Evolutionary conservation across 306 rosid species (phyloP), one percentile per base, ranked within the genome.

Genomic region (Mimosa bimucronata): DNA sequence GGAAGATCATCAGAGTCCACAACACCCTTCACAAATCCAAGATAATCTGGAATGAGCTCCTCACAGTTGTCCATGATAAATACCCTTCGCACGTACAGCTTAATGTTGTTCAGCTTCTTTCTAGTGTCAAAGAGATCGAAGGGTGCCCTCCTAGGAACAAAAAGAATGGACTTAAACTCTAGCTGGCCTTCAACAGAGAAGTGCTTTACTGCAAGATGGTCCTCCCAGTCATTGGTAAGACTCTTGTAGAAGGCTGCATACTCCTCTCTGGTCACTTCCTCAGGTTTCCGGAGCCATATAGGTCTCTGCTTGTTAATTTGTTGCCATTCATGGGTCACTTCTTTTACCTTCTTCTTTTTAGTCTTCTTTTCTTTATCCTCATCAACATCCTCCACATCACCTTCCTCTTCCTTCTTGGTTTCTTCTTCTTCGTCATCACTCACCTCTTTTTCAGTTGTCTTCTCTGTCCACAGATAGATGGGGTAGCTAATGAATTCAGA

Each of bases 61-160:
- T 89, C 91, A 11, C 91, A 87, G 23, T 89, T 89, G 82, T 89
- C 93, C 93, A 87, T 89, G 60, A 89, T 89, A 78, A 89, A 89
- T 46, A 89, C 93, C 79, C 93, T 87, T 62, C 91, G 50, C 7
- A 89, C 91, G 28, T 89, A 89, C 0, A 89, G 84, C 86, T 89
- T 89, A 7, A 89, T 89, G 74, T 87, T 89, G 81, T 89, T 89
- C 86, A 87, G 38, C 80, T 85, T 89, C 83, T 89, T 89, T 66
- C 86, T 76, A 11, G 84, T 87, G 83, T 89, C 93, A 1, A 89
- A 89, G 0, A 89, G 85, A 72, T 87, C 93, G 2, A 89, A 89
- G 2, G 91, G 92, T 3, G 92, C 92, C 40, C 93, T 85, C 81
- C 80, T 83, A 0, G 93, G 93, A 2, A 87, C 91, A 55, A 89